Evolutionary conservation across 2,329 filamentous ascomycete species (phyloP).

Genomic region (Amauroascus niger): DNA sequence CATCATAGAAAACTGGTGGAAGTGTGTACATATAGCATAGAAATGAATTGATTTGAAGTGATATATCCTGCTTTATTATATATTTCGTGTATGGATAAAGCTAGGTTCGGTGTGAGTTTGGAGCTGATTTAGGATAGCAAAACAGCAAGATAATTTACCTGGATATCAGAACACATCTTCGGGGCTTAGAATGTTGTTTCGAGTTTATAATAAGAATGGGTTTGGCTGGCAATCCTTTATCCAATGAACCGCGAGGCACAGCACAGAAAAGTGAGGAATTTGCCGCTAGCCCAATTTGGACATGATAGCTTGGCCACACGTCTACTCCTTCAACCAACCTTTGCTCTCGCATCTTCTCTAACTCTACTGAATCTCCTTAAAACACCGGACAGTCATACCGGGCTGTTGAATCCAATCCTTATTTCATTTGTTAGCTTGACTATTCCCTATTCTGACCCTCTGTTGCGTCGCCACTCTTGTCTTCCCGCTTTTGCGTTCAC

Average conservation of each 20-base stretch:
- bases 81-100: not conserved
- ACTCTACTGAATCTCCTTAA: not conserved
- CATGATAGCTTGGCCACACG: conserved; percentile 33
- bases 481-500: not conserved
- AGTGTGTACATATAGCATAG: conserved; percentile 36
- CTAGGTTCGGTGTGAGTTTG: not conserved
- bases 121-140: not conserved
- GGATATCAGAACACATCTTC: not conserved
- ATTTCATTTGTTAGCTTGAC: not conserved
- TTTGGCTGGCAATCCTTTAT: no score
- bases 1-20: conserved; percentile 20
- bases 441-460: conserved; percentile 1
- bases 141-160: not conserved
- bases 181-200: not conserved
- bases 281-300: conserved; percentile 36
- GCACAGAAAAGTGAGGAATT: conserved; percentile 6
- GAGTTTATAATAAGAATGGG: no score
- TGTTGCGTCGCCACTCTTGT: not conserved
- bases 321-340: conserved; percentile 22
- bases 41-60: conserved; percentile 18
- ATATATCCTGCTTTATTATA: not conserved
- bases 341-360: conserved; percentile 11
- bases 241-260: no score
- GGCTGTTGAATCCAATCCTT: not conserved
- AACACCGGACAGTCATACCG: conserved; percentile 3